Percentiles rank a stretch among this genome's conserved stretches.
Evolutionary conservation across 768 basidiomycete species (phyloP).

Genomic region (Kwoniella dejecticola): DNA sequence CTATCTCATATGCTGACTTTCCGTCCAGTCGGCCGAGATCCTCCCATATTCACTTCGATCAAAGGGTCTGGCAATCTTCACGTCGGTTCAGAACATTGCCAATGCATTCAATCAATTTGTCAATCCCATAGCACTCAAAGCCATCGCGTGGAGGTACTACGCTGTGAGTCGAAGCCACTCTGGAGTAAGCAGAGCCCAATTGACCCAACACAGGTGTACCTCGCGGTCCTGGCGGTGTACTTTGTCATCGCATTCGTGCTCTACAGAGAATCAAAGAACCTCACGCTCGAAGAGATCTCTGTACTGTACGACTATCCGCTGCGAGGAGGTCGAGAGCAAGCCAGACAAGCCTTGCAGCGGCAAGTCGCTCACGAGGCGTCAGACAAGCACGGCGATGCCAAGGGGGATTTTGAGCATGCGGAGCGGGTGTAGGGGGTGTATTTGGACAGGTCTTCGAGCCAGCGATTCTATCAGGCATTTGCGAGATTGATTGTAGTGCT

Average conservation of each 20-base stretch:
- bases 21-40: conserved; percentile 20
- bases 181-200: not conserved
- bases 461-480: no score
- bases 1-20: no score
- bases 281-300: conserved; percentile 35
- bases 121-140: conserved; percentile 42
- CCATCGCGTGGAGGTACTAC: conserved; percentile 32
- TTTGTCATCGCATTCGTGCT: conserved; percentile 30
- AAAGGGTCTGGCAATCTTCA: conserved; percentile 73
- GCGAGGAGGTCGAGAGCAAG: no score
- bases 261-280: conserved; percentile 40
- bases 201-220: not conserved
- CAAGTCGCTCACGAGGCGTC: no score
- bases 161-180: not conserved
- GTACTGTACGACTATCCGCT: conserved; percentile 43
- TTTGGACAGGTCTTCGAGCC: no score
- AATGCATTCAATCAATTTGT: conserved; percentile 43
- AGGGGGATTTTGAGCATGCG: no score
- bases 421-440: no score
- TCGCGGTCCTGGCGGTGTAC: conserved; percentile 10
- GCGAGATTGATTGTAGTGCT: no score
- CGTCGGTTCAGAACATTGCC: conserved; percentile 25
- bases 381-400: no score
- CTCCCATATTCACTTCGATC: conserved; percentile 73
- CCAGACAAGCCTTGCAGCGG: no score